phyloP scores from a whole-genome alignment of 345 rosid genomes.

The Jatropha curcas region DNA sequence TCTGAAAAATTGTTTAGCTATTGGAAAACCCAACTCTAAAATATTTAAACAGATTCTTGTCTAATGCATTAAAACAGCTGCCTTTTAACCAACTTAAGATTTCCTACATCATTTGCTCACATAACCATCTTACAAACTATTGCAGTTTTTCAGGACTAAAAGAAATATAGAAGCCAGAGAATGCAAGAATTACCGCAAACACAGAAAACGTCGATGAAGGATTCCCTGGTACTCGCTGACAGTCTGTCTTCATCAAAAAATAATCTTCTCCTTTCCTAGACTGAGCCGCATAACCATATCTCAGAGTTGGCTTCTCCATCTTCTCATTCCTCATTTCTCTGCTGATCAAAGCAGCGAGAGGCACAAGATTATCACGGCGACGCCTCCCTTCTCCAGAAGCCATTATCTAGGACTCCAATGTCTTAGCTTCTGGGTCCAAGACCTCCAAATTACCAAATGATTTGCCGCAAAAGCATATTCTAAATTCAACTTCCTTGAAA shows the following conservation, averaged over 20 bases:
- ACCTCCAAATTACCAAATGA: conserved; percentile 27
- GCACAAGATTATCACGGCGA: conserved; percentile 55
- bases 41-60: not conserved
- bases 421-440: conserved; percentile 14
- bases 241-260: conserved; percentile 66
- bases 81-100: not conserved
- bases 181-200: conserved; percentile 56
- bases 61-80: not conserved
- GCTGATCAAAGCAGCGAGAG: conserved; percentile 75
- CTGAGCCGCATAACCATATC: conserved; percentile 73
- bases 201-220: conserved; percentile 66
- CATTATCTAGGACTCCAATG: conserved; percentile 36
- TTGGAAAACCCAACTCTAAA: not conserved
- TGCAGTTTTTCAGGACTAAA: not conserved
- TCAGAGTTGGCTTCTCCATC: conserved; percentile 76
- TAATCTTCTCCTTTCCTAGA: conserved; percentile 91
- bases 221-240: conserved; percentile 63
- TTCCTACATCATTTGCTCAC: not conserved
- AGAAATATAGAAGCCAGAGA: not conserved
- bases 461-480: conserved; percentile 25
- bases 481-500: conserved; percentile 2
- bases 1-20: not conserved
- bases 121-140: not conserved
- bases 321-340: conserved; percentile 68
- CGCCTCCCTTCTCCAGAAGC: conserved; percentile 64